Evolutionary conservation across 2,329 filamentous ascomycete genomes (phyloP), one percentile per base, ranked within the genome.

Genomic region (Phoma sp.): DNA sequence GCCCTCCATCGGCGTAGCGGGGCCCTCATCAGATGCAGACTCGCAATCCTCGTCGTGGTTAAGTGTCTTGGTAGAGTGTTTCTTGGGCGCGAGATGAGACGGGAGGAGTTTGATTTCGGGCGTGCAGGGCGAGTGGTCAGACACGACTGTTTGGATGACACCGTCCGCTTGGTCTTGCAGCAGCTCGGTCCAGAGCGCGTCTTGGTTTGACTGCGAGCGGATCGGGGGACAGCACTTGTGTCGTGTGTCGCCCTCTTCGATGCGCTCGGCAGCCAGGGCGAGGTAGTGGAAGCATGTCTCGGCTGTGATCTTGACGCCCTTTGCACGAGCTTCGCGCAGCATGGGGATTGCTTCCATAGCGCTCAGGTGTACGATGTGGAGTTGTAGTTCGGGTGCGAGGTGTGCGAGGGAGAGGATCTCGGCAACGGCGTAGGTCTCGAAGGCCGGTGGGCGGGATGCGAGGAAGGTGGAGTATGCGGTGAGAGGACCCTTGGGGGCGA

Each of bases 251-350:
- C 93, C 93, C 60, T 91, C 85, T 53, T 86, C 82, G 53, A 97
- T 90, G 60, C 88, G 82, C 77, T 97, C 93, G 0, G 92, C 87
- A 0, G 91, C 88, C 2, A 97, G 82, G 3, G 89, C 90, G 12
- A 97, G 86, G 76, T 96, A 97, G 80, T 96, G 93, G 82, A 96
- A 96, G 79, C 93, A 96, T 2, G 93, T 96, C 78, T 96, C 93
- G 48, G 93, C 92, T 1, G 92, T 96, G 77, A 97, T 91, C 68
- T 92, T 91, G 71, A 96, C 79, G 36, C 93, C 93, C 2, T 80
- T 77, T 4, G 81, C 79, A 26, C 92, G 86, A 10, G 93, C 93
- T 54, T 85, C 83, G 57, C 87, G 86, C 46, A 96, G 83, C 48
- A 96, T 80, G 0, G 92, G 92, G 55, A 96, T 93, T 37, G 90